Conservation (phyloP, 768 basidiomycete genomes). For the Boletus patriciae region DNA sequence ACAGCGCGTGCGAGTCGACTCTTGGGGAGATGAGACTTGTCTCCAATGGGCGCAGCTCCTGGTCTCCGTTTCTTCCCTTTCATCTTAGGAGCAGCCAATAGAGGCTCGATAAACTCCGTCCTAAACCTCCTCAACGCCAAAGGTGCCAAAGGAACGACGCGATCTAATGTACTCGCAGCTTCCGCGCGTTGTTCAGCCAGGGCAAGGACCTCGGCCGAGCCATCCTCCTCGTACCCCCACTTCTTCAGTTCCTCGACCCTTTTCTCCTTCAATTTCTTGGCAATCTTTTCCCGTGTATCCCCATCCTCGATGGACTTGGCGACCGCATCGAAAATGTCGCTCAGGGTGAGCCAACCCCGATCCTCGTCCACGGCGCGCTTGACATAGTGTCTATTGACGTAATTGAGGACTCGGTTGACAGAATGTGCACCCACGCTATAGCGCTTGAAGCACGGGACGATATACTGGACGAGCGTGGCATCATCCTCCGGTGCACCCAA, state of each 20-base stretch:
- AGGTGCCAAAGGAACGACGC: conserved; percentile 61
- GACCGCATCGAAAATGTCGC: conserved; percentile 62
- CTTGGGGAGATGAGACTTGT: conserved; percentile 49
- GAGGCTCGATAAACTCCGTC: conserved; percentile 67
- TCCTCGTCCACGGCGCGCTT: conserved; percentile 78
- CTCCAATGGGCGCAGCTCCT: conserved; percentile 44
- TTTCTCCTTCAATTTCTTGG: conserved; percentile 58
- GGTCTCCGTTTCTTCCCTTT: conserved; percentile 49
- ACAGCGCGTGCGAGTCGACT: conserved; percentile 69
- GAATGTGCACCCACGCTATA: conserved; percentile 66
- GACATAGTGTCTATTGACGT: conserved; percentile 69
- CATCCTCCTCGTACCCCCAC: conserved; percentile 66
- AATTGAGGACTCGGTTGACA: conserved; percentile 72
- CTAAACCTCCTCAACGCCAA: conserved; percentile 72
- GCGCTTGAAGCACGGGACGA: conserved; percentile 69
- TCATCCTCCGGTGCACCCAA: conserved; percentile 69
- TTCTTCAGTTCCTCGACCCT: conserved; percentile 61
- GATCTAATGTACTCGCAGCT: conserved; percentile 66
- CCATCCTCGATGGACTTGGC: conserved; percentile 51
- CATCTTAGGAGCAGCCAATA: conserved; percentile 65
- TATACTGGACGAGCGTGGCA: conserved; percentile 62
- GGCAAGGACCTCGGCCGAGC: conserved; percentile 45
- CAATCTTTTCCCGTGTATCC: conserved; percentile 60
- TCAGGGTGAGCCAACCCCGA: conserved; percentile 70
- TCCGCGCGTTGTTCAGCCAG: conserved; percentile 71